Percentiles rank a stretch among this genome's conserved stretches.
Evolutionary conservation across 2,329 filamentous ascomycete species (phyloP).

Genomic region (Trichoderma harzianum): DNA sequence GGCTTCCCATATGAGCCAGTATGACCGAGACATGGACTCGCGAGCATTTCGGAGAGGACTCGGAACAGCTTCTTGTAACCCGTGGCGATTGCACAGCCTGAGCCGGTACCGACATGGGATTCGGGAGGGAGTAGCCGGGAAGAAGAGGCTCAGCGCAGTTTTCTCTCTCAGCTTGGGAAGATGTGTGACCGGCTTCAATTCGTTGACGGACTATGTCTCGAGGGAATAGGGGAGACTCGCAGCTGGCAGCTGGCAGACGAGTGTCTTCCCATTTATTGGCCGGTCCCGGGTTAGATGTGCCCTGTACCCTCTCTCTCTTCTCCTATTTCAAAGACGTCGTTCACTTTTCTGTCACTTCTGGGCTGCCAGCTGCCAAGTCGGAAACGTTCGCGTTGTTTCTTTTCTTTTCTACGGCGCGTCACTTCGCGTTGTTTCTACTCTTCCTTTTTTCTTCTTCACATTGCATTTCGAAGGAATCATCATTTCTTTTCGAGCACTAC

Average conservation of each 20-base stretch:
- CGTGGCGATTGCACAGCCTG: not conserved
- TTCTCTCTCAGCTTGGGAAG: not conserved
- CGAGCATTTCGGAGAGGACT: constrained; percentile 3
- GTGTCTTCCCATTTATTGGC: constrained; percentile 1
- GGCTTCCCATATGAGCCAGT: not conserved
- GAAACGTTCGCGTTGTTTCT: not conserved
- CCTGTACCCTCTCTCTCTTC: not conserved
- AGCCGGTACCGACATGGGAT: not conserved
- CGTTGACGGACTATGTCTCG: not conserved
- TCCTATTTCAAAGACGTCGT: not conserved
- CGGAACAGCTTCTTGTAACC: not conserved
- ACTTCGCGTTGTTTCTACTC: not conserved
- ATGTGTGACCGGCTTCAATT: constrained; percentile 7
- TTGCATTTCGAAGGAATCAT: not conserved
- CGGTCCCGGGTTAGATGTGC: not conserved
- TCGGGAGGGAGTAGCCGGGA: constrained; percentile 18
- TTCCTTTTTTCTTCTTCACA: not conserved
- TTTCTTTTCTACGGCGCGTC: constrained; percentile 5
- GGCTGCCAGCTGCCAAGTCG: not conserved
- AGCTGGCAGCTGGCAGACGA: not conserved
- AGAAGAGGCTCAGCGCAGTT: constrained; percentile 18
- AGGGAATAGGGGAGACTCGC: not conserved
- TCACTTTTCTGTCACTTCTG: constrained; percentile 13
- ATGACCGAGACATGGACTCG: constrained; percentile 12
- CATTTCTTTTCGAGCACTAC: not conserved